Evolutionary conservation across 2,329 filamentous ascomycete species (phyloP).

Genomic region (Colletotrichum ledebouriae): DNA sequence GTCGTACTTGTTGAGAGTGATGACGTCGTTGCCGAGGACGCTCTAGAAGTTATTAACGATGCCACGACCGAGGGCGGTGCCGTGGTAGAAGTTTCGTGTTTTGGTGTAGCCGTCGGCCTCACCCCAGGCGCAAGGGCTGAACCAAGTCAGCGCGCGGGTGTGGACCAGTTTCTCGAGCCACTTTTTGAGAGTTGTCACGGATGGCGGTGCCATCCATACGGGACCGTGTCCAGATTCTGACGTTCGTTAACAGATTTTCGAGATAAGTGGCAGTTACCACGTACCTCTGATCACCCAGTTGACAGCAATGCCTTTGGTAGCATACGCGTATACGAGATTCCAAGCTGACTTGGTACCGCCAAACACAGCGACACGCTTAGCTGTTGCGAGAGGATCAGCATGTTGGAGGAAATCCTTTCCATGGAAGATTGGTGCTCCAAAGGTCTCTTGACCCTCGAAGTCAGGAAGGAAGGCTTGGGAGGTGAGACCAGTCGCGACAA

Average conservation of each 20-base stretch:
- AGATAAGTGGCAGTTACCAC: conserved; percentile 47
- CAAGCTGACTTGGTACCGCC: conserved; percentile 75
- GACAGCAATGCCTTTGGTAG: conserved; percentile 66
- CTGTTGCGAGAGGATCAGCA: conserved; percentile 55
- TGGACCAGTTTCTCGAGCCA: conserved; percentile 77
- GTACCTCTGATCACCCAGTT: conserved; percentile 71
- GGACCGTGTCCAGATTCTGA: conserved; percentile 67
- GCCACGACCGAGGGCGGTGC: conserved; percentile 67
- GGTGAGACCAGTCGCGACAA: conserved; percentile 69
- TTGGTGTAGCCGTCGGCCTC: conserved; percentile 70
- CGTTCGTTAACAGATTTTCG: not conserved
- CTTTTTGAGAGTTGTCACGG: conserved; percentile 76
- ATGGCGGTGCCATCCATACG: conserved; percentile 69
- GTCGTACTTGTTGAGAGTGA: conserved; percentile 67
- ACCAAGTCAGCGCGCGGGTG: conserved; percentile 78
- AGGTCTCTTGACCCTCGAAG: conserved; percentile 61
- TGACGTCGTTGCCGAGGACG: conserved; percentile 68
- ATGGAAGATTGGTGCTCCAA: conserved; percentile 64
- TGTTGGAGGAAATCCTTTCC: conserved; percentile 60
- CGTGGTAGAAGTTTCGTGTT: conserved; percentile 68
- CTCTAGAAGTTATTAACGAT: conserved; percentile 71
- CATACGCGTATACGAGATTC: conserved; percentile 75
- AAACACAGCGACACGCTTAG: conserved; percentile 66
- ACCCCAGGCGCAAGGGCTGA: conserved; percentile 82
- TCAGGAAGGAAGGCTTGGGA: conserved; percentile 62